These are phyloP conservation scores for Fusarium redolens DNA, from an alignment of 2,329 filamentous ascomycete species.

Conservation along the genomic window DNA sequence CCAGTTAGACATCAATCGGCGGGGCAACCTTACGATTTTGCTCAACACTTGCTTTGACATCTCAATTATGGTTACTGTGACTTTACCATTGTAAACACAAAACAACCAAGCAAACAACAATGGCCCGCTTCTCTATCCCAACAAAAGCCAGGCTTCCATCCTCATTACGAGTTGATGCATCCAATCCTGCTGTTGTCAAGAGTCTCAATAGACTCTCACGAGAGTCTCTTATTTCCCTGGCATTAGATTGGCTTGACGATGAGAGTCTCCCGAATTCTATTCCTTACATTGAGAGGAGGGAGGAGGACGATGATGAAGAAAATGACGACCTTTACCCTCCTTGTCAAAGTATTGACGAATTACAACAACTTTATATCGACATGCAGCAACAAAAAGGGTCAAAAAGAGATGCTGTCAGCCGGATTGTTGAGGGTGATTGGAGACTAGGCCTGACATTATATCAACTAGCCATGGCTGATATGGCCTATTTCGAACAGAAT, in stretches of 20 bases:
- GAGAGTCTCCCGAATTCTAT: conserved; percentile 68
- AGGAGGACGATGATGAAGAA: conserved; percentile 66
- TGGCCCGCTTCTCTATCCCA: conserved; percentile 73
- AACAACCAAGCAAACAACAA: conserved; percentile 44
- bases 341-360: conserved; percentile 70
- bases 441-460: conserved; percentile 72
- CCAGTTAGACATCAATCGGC: not conserved
- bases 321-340: conserved; percentile 76
- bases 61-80: not conserved
- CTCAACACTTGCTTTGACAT: not conserved
- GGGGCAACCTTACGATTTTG: conserved; percentile 3
- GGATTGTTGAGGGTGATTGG: conserved; percentile 77
- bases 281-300: conserved; percentile 48
- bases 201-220: conserved; percentile 77
- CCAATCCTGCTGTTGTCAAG: conserved; percentile 73
- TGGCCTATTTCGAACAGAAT: conserved; percentile 74
- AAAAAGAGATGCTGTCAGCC: conserved; percentile 71
- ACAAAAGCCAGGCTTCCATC: conserved; percentile 79
- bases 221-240: conserved; percentile 76
- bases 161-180: conserved; percentile 73
- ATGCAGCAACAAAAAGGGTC: conserved; percentile 70
- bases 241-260: conserved; percentile 80
- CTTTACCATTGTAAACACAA: conserved; percentile 16
- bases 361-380: conserved; percentile 73
- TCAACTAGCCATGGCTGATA: conserved; percentile 76